phyloP scores from a whole-genome alignment of 192 early-diverging fungal species.

The Lobulomyces angularis region DNA sequence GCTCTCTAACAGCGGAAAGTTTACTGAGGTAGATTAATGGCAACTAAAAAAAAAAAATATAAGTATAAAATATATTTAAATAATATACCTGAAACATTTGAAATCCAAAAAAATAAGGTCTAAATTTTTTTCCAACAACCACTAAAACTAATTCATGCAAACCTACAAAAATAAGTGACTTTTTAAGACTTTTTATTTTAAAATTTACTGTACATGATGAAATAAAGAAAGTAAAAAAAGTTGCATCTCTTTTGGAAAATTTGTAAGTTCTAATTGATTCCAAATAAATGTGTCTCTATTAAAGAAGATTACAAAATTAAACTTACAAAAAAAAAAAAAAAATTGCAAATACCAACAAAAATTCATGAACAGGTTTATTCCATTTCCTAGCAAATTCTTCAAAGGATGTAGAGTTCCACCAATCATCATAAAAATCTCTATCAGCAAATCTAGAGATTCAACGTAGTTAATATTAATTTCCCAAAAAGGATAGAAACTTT shows the following conservation, averaged over 20 bases:
- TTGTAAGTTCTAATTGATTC: constrained; percentile 61
- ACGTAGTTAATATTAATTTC: constrained; percentile 2
- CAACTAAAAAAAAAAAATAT: too few species aligned
- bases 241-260: constrained; percentile 55
- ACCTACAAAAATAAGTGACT: too few species aligned
- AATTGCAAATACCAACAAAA: neutral
- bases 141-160: constrained; percentile 75
- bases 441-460: constrained; percentile 64
- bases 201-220: too few species aligned
- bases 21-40: constrained; percentile 69
- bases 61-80: too few species aligned
- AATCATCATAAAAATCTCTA: constrained; percentile 95
- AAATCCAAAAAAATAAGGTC: constrained; percentile 66
- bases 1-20: constrained; percentile 40
- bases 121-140: constrained; percentile 47
- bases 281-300: constrained; percentile 81
- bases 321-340: neutral
- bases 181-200: too few species aligned
- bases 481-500: constrained; percentile 9
- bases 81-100: constrained; percentile 90
- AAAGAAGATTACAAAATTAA: constrained; percentile 33
- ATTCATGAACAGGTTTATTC: constrained; percentile 63
- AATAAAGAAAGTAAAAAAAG: constrained; percentile 68
- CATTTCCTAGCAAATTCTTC: constrained; percentile 94
- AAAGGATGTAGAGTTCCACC: constrained; percentile 85